These are phyloP conservation scores for Fusarium sp. DNA, from an alignment of 2,329 filamentous ascomycete genomes.

Conservation along the genomic window DNA sequence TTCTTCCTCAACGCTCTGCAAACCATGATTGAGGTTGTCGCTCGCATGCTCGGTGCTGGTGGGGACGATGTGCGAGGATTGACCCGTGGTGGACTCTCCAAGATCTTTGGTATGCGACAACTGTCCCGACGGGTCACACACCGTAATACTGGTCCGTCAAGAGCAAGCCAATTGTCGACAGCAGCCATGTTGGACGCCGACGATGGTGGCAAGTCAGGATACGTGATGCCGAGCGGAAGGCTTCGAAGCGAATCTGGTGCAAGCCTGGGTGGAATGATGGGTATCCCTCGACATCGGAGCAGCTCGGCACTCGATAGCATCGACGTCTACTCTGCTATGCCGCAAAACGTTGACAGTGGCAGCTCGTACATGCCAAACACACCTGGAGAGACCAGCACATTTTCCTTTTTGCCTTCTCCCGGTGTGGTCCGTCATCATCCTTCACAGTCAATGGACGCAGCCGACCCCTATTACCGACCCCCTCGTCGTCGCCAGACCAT, in stretches of 20 bases:
- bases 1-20: constrained; percentile 94
- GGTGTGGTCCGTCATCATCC: constrained; percentile 59
- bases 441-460: constrained; percentile 60
- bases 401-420: constrained; percentile 75
- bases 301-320: constrained; percentile 66
- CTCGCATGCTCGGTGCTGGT: constrained; percentile 84
- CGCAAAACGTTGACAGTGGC: constrained; percentile 65
- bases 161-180: constrained; percentile 85
- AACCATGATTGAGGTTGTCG: constrained; percentile 88
- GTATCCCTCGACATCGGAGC: constrained; percentile 58
- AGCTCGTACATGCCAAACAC: constrained; percentile 80
- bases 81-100: constrained; percentile 84
- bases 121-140: constrained; percentile 78
- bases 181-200: constrained; percentile 81
- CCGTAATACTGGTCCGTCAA: constrained; percentile 68
- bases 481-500: constrained; percentile 77
- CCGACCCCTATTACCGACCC: constrained; percentile 89
- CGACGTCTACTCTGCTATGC: constrained; percentile 56
- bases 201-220: constrained; percentile 71
- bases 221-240: constrained; percentile 63
- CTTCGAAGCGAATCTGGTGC: constrained; percentile 70
- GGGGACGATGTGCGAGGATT: constrained; percentile 77
- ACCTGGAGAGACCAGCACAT: constrained; percentile 74
- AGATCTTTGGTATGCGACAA: constrained; percentile 92
- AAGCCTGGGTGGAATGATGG: constrained; percentile 63